Conservation (phyloP, 192 early-diverging fungal genomes). For the Coemansia sp. region DNA sequence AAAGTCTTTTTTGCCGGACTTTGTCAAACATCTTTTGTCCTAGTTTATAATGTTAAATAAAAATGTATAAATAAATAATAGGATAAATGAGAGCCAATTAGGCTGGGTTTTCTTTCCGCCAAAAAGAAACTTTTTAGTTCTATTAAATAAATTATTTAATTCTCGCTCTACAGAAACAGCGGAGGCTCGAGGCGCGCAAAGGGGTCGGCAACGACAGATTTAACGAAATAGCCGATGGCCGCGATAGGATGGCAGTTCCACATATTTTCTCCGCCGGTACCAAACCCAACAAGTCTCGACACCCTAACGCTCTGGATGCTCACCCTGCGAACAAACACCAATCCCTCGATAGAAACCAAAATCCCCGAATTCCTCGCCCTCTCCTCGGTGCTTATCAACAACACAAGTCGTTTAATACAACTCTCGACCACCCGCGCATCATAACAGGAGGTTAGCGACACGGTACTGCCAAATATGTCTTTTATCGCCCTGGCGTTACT, state of each 20-base stretch:
- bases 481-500: neutral
- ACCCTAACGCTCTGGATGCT: conserved; percentile 3
- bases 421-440: conserved; percentile 1
- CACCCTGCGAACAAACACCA: conserved; percentile 2
- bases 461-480: neutral
- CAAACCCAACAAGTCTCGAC: neutral
- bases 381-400: conserved; percentile 3
- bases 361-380: neutral
- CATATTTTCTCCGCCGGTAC: neutral
- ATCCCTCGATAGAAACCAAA: neutral
- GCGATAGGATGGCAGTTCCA: conserved; percentile 4
- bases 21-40: no score
- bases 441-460: neutral
- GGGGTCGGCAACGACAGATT: neutral
- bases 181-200: neutral
- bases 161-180: neutral
- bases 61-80: no score
- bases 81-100: no score
- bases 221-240: neutral
- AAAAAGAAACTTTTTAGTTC: no score
- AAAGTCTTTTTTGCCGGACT: no score
- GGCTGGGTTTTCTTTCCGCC: no score
- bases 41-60: no score
- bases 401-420: conserved; percentile 2
- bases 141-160: neutral